Percentiles rank a stretch among this genome's conserved stretches.
phyloP scores from a whole-genome alignment of 139 green algal genomes.

The Chlamydomonas applanata region DNA sequence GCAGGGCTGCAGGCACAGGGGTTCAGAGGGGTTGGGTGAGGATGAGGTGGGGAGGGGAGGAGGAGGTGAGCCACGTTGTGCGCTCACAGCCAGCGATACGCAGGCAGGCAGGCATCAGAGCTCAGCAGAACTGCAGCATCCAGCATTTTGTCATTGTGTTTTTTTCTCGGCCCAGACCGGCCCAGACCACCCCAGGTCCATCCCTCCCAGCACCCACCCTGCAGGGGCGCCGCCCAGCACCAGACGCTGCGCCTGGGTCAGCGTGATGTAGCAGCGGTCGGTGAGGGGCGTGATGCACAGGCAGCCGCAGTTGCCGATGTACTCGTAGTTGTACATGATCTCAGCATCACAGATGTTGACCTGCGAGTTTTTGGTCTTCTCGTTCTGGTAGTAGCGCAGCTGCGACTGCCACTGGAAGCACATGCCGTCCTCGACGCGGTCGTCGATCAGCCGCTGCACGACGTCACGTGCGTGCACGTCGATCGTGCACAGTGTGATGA shows the following conservation, averaged over 20 bases:
- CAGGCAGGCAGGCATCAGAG: too few species aligned
- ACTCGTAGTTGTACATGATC: slow-evolving; percentile 89
- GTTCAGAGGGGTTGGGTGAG: too few species aligned
- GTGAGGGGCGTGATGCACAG: slow-evolving; percentile 95
- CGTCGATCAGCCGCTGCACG: slow-evolving; percentile 77
- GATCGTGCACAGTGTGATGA: slow-evolving; percentile 94
- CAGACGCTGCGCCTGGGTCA: slow-evolving; percentile 88
- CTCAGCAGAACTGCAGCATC: too few species aligned
- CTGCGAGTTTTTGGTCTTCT: slow-evolving; percentile 74
- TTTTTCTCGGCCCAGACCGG: too few species aligned
- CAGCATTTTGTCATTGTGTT: too few species aligned
- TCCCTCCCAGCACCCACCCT: slow-evolving; percentile 50
- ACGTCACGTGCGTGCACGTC: slow-evolving; percentile 93
- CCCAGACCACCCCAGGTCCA: too few species aligned
- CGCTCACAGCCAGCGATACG: too few species aligned
- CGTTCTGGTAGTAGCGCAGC: slow-evolving; percentile 81
- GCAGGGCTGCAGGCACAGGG: slow-evolving; percentile 26
- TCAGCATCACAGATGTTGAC: slow-evolving; percentile 92
- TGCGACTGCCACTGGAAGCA: slow-evolving; percentile 93
- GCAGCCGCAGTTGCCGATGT: slow-evolving; percentile 90
- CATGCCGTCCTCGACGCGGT: slow-evolving; percentile 72
- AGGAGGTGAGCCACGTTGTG: too few species aligned
- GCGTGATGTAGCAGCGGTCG: slow-evolving; percentile 94
- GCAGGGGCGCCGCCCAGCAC: slow-evolving; percentile 86
- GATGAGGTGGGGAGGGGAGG: too few species aligned